A percentile compares a stretch with the other conserved stretches of the same genome.
These are phyloP conservation scores for Vitis cinerea DNA, from an alignment of 164 flowering plant species.

Conservation along the genomic window DNA sequence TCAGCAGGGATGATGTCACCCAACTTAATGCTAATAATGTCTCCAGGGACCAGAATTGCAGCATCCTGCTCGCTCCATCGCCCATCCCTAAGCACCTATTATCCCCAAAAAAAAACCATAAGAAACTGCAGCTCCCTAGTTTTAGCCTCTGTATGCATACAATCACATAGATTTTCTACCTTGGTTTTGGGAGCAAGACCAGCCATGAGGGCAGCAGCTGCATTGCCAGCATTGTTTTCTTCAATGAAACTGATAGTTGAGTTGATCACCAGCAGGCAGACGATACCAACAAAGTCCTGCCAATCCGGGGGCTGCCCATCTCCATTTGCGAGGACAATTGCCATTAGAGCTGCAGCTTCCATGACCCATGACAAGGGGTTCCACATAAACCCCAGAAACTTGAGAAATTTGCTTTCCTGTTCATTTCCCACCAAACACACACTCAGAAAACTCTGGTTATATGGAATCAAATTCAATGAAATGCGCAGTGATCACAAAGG, in stretches of 20 bases:
- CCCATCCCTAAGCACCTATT: slow-evolving; percentile 66
- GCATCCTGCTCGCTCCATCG: slow-evolving; percentile 74
- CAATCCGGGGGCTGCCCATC: slow-evolving; percentile 69
- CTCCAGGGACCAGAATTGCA: slow-evolving; percentile 70
- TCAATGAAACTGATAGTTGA: slow-evolving; percentile 81
- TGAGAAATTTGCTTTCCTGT: slow-evolving; percentile 78
- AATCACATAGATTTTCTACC: slow-evolving; percentile 26
- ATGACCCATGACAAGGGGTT: slow-evolving; percentile 79
- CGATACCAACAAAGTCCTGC: slow-evolving; percentile 73
- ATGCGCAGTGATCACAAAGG: neutral
- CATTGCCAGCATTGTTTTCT: slow-evolving; percentile 82
- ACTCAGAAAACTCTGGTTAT: neutral
- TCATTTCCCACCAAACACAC: neutral
- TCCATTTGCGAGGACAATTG: slow-evolving; percentile 72
- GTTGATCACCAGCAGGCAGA: slow-evolving; percentile 63
- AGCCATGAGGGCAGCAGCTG: slow-evolving; percentile 86
- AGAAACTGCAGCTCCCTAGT: neutral
- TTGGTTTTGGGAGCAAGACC: slow-evolving; percentile 77
- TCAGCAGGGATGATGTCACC: slow-evolving; percentile 83
- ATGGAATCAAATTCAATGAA: neutral
- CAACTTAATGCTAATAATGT: slow-evolving; percentile 61
- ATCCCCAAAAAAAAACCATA: neutral
- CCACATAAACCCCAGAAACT: slow-evolving; percentile 83
- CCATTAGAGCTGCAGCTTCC: slow-evolving; percentile 78
- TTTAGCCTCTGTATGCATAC: no score